Percentiles rank a stretch among this genome's conserved stretches.
phyloP scores from a whole-genome alignment of 2,329 filamentous ascomycete species.

The Trichophyton rubrum region DNA sequence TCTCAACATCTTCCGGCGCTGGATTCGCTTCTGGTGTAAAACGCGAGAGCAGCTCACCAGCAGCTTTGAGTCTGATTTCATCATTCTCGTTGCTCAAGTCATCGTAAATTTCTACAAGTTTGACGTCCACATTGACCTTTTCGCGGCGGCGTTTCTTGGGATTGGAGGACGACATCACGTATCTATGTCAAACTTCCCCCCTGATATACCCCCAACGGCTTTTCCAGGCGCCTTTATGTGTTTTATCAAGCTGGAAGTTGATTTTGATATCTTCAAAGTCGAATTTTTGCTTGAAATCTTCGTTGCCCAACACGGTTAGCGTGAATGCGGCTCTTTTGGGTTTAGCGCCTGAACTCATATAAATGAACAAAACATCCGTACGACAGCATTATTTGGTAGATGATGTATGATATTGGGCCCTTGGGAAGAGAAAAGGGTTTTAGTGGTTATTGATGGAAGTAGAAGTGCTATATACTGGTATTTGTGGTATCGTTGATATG shows the following conservation, averaged over 20 bases:
- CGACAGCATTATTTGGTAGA: background rate
- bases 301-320: background rate
- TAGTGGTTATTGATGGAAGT: no score
- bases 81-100: constrained; percentile 37
- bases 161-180: constrained; percentile 4
- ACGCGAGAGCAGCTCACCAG: constrained; percentile 32
- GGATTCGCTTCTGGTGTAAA: constrained; percentile 32
- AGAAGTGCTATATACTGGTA: no score
- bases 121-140: constrained; percentile 31
- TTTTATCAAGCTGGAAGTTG: background rate
- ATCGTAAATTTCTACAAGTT: constrained; percentile 38
- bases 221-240: background rate
- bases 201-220: background rate
- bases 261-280: background rate
- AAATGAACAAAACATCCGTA: background rate
- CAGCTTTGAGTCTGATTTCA: constrained; percentile 35
- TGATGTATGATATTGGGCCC: background rate
- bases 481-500: no score
- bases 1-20: constrained; percentile 30
- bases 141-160: constrained; percentile 30
- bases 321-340: background rate
- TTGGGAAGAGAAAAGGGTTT: background rate
- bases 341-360: background rate
- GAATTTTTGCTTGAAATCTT: background rate
- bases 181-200: background rate